Percentiles rank a stretch among this genome's conserved stretches.
phyloP scores from a whole-genome alignment of 805 yeast genomes.

The Ogataea paraovalis region DNA sequence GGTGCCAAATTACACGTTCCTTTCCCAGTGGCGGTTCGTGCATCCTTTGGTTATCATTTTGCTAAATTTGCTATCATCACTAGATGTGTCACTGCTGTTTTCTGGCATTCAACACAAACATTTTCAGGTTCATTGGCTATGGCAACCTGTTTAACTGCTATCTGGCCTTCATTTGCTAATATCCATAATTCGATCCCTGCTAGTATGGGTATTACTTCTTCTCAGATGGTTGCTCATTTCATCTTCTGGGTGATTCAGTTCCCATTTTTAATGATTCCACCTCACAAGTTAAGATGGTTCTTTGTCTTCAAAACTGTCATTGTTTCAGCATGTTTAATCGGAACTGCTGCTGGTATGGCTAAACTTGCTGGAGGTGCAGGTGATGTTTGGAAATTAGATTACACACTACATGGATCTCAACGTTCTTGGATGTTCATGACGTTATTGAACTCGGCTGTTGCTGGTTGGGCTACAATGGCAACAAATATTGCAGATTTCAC shows the following conservation, averaged over 20 bases:
- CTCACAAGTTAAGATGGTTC: constrained; percentile 34
- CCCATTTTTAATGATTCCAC: constrained; percentile 31
- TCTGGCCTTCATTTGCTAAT: constrained; percentile 27
- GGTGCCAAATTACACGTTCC: constrained; percentile 35
- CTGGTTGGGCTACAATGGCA: constrained; percentile 35
- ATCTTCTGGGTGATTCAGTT: constrained; percentile 30
- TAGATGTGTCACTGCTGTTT: constrained; percentile 32
- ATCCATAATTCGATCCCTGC: constrained; percentile 26
- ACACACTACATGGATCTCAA: constrained; percentile 21
- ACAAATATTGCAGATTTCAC: constrained; percentile 38
- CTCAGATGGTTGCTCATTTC: constrained; percentile 31
- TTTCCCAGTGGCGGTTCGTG: constrained; percentile 32
- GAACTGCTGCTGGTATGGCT: constrained; percentile 31
- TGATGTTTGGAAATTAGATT: constrained; percentile 19
- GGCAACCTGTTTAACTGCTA: constrained; percentile 27
- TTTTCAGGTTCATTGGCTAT: constrained; percentile 27
- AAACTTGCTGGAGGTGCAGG: constrained; percentile 30
- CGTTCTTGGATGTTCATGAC: constrained; percentile 25
- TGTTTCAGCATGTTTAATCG: constrained; percentile 23
- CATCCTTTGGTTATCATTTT: constrained; percentile 32
- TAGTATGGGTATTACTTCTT: constrained; percentile 25
- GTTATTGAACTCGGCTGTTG: constrained; percentile 30
- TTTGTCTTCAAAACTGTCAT: constrained; percentile 31
- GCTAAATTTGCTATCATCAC: constrained; percentile 29
- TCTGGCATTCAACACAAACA: constrained; percentile 27